Evolutionary conservation across 129 eudicot species (phyloP).

Genomic region (Gnaphalium uliginosum): DNA sequence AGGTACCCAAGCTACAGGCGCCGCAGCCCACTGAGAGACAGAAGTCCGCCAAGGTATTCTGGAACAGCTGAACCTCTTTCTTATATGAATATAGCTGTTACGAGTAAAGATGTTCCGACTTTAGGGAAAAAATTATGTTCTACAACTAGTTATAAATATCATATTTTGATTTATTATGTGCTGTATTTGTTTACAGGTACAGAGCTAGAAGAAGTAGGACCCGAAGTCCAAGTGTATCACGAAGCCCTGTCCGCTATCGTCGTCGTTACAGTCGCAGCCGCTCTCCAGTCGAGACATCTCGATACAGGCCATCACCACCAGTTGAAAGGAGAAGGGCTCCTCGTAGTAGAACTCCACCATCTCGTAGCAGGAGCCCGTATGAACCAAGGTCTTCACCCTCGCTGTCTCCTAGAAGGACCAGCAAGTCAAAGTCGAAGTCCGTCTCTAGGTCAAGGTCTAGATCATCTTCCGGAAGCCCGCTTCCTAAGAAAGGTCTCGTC

Average conservation of each 20-base stretch:
- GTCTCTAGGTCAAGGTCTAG: constrained; percentile 46
- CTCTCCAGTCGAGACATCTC: constrained; percentile 60
- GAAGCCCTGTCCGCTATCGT: constrained; percentile 86
- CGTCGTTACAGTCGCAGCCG: constrained; percentile 89
- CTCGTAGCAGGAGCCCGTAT: constrained; percentile 62
- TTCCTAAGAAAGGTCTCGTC: constrained; percentile 70
- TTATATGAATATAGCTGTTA: neutral
- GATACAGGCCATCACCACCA: constrained; percentile 75
- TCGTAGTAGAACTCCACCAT: constrained; percentile 41
- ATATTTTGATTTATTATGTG: neutral
- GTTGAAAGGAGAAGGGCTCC: constrained; percentile 61
- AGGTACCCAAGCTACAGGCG: constrained; percentile 85
- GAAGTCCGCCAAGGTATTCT: constrained; percentile 83
- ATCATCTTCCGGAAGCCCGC: constrained; percentile 76
- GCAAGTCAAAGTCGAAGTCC: constrained; percentile 36
- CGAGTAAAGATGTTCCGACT: neutral
- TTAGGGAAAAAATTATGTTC: neutral
- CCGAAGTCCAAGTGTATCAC: constrained; percentile 73
- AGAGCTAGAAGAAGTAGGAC: constrained; percentile 89
- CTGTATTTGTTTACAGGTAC: constrained; percentile 51
- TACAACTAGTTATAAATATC: neutral
- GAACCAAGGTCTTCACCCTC: constrained; percentile 52
- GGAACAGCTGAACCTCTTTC: neutral
- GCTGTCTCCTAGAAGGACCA: constrained; percentile 49
- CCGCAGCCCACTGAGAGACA: constrained; percentile 90